Conservation (phyloP, 108 stramenopile species). For the Schizochytrium sp. region DNA sequence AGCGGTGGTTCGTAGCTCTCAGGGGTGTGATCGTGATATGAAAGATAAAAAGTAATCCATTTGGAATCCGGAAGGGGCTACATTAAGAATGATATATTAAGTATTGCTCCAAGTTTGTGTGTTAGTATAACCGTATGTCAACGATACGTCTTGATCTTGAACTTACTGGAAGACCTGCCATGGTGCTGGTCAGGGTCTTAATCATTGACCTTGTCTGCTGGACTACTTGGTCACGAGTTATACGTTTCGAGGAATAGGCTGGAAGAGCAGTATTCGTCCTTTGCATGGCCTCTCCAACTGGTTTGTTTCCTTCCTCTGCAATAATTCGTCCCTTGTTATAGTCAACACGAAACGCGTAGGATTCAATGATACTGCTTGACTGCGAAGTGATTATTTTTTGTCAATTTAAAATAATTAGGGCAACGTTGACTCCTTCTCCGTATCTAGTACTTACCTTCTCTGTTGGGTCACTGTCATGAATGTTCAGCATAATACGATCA, state of each 20-base stretch:
- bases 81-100: background rate
- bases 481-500: slow-evolving; percentile 53
- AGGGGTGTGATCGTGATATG: slow-evolving; percentile 20
- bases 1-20: slow-evolving; percentile 21
- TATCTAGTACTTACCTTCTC: background rate
- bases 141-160: background rate
- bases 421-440: background rate
- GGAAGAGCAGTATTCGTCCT: background rate
- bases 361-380: slow-evolving; percentile 30
- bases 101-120: background rate
- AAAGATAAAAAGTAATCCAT: slow-evolving; percentile 49
- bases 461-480: slow-evolving; percentile 13
- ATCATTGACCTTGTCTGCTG: slow-evolving; percentile 12
- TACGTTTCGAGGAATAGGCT: background rate
- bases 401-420: background rate
- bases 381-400: background rate
- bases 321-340: slow-evolving; percentile 31
- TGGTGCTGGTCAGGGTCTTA: background rate
- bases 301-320: background rate
- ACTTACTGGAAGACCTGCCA: slow-evolving; percentile 47
- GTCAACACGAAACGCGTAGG: slow-evolving; percentile 35
- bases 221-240: slow-evolving; percentile 28
- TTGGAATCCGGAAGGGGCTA: slow-evolving; percentile 47
- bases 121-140: background rate
- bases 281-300: background rate